Percentiles rank a stretch among this genome's conserved stretches.
phyloP scores from a whole-genome alignment of 257 asterid genomes.

The Gentiana straminea region DNA sequence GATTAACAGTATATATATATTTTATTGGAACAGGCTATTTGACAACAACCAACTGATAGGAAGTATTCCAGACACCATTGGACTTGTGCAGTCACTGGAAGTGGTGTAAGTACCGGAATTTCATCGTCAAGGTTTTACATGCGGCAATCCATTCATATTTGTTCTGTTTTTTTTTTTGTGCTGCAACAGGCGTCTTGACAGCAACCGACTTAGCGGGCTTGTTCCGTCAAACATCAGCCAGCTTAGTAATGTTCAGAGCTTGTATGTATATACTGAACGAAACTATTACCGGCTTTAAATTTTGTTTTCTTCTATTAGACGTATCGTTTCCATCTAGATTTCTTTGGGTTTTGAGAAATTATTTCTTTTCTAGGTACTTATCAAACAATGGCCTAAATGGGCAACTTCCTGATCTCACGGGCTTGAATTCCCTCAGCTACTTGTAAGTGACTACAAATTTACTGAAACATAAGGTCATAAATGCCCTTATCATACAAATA shows the following conservation, averaged over 20 bases:
- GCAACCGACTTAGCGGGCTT: slow-evolving; percentile 16
- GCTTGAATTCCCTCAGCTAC: slow-evolving; percentile 41
- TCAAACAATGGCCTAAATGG: slow-evolving; percentile 63
- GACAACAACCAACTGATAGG: slow-evolving; percentile 60
- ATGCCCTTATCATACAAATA: too few species aligned
- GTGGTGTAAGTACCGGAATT: slow-evolving; percentile 61
- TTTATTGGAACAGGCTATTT: slow-evolving; percentile 51
- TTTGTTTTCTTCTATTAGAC: background rate
- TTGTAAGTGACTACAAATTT: slow-evolving; percentile 40
- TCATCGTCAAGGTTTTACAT: slow-evolving; percentile 17
- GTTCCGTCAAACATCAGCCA: slow-evolving; percentile 41
- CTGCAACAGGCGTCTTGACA: slow-evolving; percentile 14
- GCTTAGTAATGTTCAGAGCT: slow-evolving; percentile 42
- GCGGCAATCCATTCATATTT: background rate
- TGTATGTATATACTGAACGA: slow-evolving; percentile 39
- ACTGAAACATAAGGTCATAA: too few species aligned
- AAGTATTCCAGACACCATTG: slow-evolving; percentile 55
- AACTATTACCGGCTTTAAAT: background rate
- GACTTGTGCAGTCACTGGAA: slow-evolving; percentile 47
- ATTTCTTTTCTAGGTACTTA: slow-evolving; percentile 39
- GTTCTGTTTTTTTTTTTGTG: background rate
- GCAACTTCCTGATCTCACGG: slow-evolving; percentile 62
- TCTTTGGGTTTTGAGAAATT: background rate
- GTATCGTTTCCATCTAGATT: too few species aligned
- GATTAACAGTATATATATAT: background rate